Evolutionary conservation across 306 rosid species (phyloP), one percentile per base, ranked within the genome.

Genomic region (Begonia fuchsioides): DNA sequence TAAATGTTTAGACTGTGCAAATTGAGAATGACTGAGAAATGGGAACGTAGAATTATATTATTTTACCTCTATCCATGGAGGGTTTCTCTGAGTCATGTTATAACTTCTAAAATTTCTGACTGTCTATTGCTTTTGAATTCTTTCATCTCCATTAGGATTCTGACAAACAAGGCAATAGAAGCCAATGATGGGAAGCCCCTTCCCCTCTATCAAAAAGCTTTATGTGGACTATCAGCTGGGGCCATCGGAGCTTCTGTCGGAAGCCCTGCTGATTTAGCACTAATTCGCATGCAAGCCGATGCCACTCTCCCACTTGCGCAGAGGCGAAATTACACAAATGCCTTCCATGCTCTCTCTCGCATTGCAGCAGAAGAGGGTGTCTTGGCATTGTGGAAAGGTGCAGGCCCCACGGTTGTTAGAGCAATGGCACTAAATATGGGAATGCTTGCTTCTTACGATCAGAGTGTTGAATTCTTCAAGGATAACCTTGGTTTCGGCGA

Each of bases 401-500:
- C 98, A 6, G 98, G 98, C 4, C 98, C 98, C 15, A 90, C 98
- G 56, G 98, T 90, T 0, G 94, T 90, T 15, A 79, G 98, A 63
- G 98, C 98, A 38, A 90, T 90, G 98, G 98, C 94, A 49, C 72
- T 90, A 82, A 90, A 90, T 74, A 90, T 90, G 98, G 98, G 98
- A 15, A 90, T 90, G 98, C 98, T 90, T 56, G 95, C 98, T 43
- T 90, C 98, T 16, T 90, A 90, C 59, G 98, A 90, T 58, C 98
- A 90, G 66, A 55, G 94, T 73, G 94, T 82, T 50, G 98, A 90
- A 62, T 79, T 85, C 54, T 90, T 69, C 87, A 85, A 67, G 87
- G 98, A 90, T 73, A 39, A 67, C 18, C 62, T 79, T 57, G 98
- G 98, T 55, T 73, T 80, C 10, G 77, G 98, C 53, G 98, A 90